Base-by-base conservation (phyloP, 306 rosid species). In the Trifolium subterraneum region DNA sequence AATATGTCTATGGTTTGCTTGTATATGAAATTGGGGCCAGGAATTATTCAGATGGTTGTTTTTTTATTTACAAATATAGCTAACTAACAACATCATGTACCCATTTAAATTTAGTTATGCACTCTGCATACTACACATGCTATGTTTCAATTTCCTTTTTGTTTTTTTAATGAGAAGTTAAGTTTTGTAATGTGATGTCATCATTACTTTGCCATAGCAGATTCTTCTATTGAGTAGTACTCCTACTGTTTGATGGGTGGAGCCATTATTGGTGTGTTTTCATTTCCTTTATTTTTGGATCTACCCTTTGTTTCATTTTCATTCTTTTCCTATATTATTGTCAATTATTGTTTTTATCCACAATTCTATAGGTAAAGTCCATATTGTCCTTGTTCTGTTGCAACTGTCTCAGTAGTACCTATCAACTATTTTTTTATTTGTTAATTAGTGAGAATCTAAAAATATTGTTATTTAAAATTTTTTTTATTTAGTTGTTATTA, bases 291-390 rank as follows among this genome's bases (percentile, higher is more conserved):
- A 64, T 52, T 79, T 56, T 79, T 79, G 84, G 80, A 86, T 81
- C 86, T 79, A 81, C 84, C 82, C 74, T 68, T 44, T 58, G 27
- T 72, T 61, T 81, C 72, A 51, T 81, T 81, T 61, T 68, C 88
- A 70, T 74, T 78, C 80, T 61, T 64, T 13, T 64, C 78, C 31
- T 77, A 22, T 79, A 81, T 88, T 81, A 79, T 83, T 81, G 85
- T 64, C 84, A 85, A 81, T 83, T 81, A 78, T 88, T 81, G 64
- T 67, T 81, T 83, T 67, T 85, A 83, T 83, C 86, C 84, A 35
- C 79, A 73, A 35, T 47, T 73, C 48, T 31, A 45, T 19, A 76
- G 16, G 79, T 23, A 51, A 78, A 68, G 64, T 64, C 48, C 47
- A 64, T 54, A 20, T 76, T 59, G 52, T 64, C 73, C 64, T 76